A percentile compares a stretch with the other conserved stretches of the same genome.
These are phyloP conservation scores for Alnus glutinosa DNA, from an alignment of 306 rosid species.

Conservation along the genomic window DNA sequence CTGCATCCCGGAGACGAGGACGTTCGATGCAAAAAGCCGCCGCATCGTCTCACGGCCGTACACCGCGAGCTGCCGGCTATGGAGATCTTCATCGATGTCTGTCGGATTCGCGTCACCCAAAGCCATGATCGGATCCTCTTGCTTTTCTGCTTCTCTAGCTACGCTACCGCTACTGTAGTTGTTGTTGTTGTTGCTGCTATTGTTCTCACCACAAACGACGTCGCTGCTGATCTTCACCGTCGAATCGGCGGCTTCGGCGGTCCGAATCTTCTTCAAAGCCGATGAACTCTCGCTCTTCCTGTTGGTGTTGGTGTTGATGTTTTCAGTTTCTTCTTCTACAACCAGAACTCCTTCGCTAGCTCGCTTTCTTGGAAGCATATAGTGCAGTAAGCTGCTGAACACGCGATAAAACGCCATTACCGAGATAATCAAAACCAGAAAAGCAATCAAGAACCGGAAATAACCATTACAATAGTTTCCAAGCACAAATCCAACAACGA, in stretches of 20 bases:
- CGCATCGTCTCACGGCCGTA: conserved; percentile 97
- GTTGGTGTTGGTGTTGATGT: conserved; percentile 5
- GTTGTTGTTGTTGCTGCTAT: conserved; percentile 24
- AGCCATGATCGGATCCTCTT: conserved; percentile 48
- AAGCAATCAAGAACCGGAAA: conserved; percentile 24
- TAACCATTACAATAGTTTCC: background rate
- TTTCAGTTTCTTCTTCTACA: conserved; percentile 50
- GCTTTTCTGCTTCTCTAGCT: conserved; percentile 28
- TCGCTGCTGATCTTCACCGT: conserved; percentile 42
- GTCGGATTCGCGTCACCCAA: conserved; percentile 50
- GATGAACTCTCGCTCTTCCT: conserved; percentile 36
- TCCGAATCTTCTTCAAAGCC: conserved; percentile 58
- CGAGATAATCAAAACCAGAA: conserved; percentile 33
- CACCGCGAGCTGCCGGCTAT: conserved; percentile 95
- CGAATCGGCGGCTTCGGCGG: conserved; percentile 51
- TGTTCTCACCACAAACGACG: conserved; percentile 15
- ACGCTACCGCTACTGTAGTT: conserved; percentile 30
- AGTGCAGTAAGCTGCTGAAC: conserved; percentile 74
- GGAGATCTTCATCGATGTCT: conserved; percentile 93
- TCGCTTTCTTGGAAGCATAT: conserved; percentile 98
- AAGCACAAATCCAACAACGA: conserved; percentile 28
- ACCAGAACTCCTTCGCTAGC: conserved; percentile 61
- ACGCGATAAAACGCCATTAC: conserved; percentile 39
- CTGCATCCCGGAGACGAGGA: conserved; percentile 85
- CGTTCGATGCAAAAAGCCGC: conserved; percentile 73